Evolutionary conservation across 2,329 filamentous ascomycete species (phyloP), one percentile per base, ranked within the genome.

Genomic region (Pseudogymnoascus sp.): DNA sequence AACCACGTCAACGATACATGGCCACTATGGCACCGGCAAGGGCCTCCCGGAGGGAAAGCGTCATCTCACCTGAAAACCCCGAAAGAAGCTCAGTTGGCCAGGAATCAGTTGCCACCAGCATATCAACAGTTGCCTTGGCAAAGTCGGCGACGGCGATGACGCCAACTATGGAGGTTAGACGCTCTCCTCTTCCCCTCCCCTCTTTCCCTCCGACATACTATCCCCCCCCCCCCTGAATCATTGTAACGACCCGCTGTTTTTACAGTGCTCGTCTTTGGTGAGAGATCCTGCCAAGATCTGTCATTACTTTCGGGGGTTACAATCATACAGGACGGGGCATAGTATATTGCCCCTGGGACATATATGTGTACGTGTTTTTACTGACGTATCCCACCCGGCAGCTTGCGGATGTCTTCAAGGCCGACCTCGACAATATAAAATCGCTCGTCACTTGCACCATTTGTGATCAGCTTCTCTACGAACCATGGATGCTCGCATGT

Each of bases 401-500:
- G 68, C 64, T 68, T 62, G 64, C 64, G n/a, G 33, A 61, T 12
- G 37, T 58, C 18, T 68, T 70, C 58, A 68, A 65, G 60, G 57
- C 74, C 48, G 82, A 87, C 70, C 78, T 88, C 48, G 79, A 84
- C 65, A 77, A 79, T 65, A 79, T 88, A 63, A 78, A 83, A 64
- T 74, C 72, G 28, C 75, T 85, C 30, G 74, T 86, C 66, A 84
- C 82, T 61, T 89, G 85, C 74, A 83, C 84, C 64, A 84, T 89
- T 63, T 89, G 85, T 71, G 81, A 86, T 65, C 79, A 82, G 60
- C 78, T 85, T 56, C 77, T 88, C 57, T 88, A 87, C 71, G 84
- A 88, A 70, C 85, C 85, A 1, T 89, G 83, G 71, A 85, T 82
- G 15, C 77, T 88, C 58, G 77, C 77, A 5, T 89, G 85, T 66